Conservation (phyloP, 176 grass and related monocot genomes). For the Avena atlantica region DNA sequence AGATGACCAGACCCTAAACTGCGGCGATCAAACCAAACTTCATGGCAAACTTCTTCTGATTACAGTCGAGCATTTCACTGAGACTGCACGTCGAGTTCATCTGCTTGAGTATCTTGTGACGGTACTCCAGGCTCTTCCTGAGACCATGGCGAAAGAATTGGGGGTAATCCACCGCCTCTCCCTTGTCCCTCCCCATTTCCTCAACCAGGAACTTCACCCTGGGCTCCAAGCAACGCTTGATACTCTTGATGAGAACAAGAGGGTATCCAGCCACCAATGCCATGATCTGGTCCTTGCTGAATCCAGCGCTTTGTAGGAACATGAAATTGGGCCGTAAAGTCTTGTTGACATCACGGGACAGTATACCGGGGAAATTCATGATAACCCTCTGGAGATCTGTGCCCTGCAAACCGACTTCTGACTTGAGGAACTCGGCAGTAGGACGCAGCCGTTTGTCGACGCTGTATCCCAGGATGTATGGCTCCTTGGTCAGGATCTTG, state of each 20-base stretch:
- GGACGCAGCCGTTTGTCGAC: constrained; percentile 80
- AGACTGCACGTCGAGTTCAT: constrained; percentile 71
- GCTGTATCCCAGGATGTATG: constrained; percentile 87
- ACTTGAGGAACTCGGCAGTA: constrained; percentile 88
- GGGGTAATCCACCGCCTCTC: constrained; percentile 83
- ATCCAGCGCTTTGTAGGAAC: constrained; percentile 66
- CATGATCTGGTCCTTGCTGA: constrained; percentile 68
- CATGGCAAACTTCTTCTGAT: constrained; percentile 83
- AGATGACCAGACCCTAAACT: constrained; percentile 45
- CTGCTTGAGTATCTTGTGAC: constrained; percentile 82
- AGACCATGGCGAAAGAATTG: constrained; percentile 88
- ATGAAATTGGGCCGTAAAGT: constrained; percentile 69
- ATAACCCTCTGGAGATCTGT: constrained; percentile 64
- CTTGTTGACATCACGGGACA: constrained; percentile 81
- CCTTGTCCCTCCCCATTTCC: constrained; percentile 75
- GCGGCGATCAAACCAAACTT: constrained; percentile 65
- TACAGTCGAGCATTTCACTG: constrained; percentile 90
- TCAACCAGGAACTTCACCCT: constrained; percentile 94
- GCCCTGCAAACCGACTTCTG: constrained; percentile 59
- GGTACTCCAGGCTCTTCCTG: constrained; percentile 84
- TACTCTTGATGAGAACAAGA: constrained; percentile 86
- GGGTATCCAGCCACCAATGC: constrained; percentile 80
- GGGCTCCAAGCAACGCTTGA: constrained; percentile 84
- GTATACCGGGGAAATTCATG: constrained; percentile 68
- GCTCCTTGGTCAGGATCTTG: constrained; percentile 82